These are phyloP conservation scores for Talaromyces sp. DNA, from an alignment of 2,329 filamentous ascomycete species.

Conservation along the genomic window DNA sequence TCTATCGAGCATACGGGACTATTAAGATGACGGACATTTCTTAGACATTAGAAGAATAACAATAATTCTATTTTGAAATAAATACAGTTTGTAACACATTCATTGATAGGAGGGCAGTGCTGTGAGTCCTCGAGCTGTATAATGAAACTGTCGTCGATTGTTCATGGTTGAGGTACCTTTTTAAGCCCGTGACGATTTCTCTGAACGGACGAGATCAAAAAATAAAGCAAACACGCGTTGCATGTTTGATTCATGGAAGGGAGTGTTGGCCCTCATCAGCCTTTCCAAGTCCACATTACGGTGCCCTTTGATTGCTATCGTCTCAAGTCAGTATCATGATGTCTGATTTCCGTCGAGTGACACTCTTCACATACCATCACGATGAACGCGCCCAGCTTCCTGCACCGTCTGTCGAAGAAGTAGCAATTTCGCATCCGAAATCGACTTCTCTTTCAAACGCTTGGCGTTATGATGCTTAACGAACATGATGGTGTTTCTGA, in stretches of 20 bases:
- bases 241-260: background rate
- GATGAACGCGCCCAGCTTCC: background rate
- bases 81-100: background rate
- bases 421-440: background rate
- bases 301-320: background rate
- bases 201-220: background rate
- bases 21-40: conserved; percentile 45
- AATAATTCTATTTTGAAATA: background rate
- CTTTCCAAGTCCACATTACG: background rate
- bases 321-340: background rate
- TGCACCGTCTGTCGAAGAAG: background rate
- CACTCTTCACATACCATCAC: background rate
- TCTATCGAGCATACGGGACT: conserved; percentile 42
- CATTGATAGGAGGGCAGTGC: background rate
- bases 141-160: background rate
- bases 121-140: background rate
- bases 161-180: background rate
- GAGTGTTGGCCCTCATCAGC: background rate
- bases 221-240: conserved; percentile 13
- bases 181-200: background rate
- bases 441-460: background rate
- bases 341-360: background rate
- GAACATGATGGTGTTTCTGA: conserved; percentile 4
- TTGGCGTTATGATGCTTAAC: background rate
- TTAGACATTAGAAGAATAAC: background rate